Evolutionary conservation across 2,329 filamentous ascomycete species (phyloP), one percentile per base, ranked within the genome.

Genomic region (Colletotrichum noveboracense): DNA sequence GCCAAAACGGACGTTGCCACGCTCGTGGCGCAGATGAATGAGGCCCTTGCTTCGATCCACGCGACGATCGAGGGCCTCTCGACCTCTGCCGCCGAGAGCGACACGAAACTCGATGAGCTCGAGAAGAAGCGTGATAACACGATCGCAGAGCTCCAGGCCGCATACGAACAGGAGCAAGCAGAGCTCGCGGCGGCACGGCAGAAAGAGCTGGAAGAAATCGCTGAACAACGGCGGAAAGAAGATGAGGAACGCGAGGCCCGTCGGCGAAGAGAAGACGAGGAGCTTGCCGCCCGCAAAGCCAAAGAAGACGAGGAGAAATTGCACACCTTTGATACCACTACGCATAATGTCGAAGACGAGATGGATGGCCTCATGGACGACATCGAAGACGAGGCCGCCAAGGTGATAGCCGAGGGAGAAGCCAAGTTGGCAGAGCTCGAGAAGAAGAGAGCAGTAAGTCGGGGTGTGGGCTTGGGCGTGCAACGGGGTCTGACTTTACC

Each of bases 21-120:
- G 58, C 84, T 88, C 62, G 83, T 87, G 77, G 79, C 83, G 76
- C 83, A 86, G 78, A 86, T 88, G 85, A 84, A 84, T 76, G 83
- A 87, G 69, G 87, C 83, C 24, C 80, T 88, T 60, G 82, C 84
- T 1, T 80, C 81, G 18, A 87, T 88, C 73, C 83, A 84, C 74
- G 74, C 68, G 32, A 85, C 86, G 26, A 78, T 88, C 38, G 79
- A 81, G 14, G 79, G 81, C 3, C 79, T 87, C 24, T 80, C 83
- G 13, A 79, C 79, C 2, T 75, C 58, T 32, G 73, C 73, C 7
- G 78, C 80, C 8, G 76, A 80, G 10, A 85, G 87, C 74, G 81
- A 85, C 65, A 77, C 81, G 3, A 81, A 80, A 28, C 83, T 87
- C 14, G 84, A 86, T 60, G 82, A 82, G 43, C 81, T 87, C n/a